phyloP scores from a whole-genome alignment of 1,284 basidiomycete genomes.

The Mycocalia duriaeana region DNA sequence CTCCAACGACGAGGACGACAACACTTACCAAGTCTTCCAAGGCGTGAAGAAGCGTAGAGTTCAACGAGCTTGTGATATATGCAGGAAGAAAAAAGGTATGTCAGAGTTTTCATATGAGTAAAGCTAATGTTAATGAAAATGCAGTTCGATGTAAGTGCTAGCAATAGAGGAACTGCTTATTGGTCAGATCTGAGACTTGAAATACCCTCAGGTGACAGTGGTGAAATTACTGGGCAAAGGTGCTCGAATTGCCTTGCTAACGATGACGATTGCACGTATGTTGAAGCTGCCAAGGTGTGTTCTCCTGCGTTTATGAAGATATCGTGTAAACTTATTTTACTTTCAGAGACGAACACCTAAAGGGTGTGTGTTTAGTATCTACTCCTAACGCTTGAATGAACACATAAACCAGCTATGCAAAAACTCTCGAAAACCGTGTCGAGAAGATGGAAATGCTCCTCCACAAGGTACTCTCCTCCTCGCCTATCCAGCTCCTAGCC shows the following conservation, averaged over 20 bases:
- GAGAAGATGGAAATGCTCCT: conserved; percentile 70
- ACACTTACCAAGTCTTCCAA: conserved; percentile 15
- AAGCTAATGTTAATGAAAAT: not conserved
- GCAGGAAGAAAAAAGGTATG: conserved; percentile 71
- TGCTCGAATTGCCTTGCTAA: conserved; percentile 80
- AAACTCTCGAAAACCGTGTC: conserved; percentile 66
- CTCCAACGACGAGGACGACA: conserved; percentile 27
- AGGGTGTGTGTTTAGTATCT: conserved; percentile 60
- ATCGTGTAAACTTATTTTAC: not conserved
- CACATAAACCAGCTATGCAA: conserved; percentile 52
- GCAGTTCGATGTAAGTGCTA: not conserved
- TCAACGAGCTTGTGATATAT: conserved; percentile 72
- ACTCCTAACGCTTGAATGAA: not conserved
- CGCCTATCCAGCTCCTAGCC: too few species aligned
- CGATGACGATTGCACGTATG: conserved; percentile 72
- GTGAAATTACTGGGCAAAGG: conserved; percentile 57
- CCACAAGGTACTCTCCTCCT: conserved; percentile 45
- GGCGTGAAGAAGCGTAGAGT: conserved; percentile 61
- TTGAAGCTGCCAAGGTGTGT: conserved; percentile 65
- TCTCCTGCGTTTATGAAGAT: conserved; percentile 10
- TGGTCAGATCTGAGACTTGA: conserved; percentile 46
- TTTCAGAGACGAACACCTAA: conserved; percentile 78
- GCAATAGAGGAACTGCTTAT: not conserved
- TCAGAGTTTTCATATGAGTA: not conserved
- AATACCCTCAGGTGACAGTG: conserved; percentile 58